Base-by-base conservation (phyloP, 805 yeast genomes). In the Cyberlindnera meyerae region DNA sequence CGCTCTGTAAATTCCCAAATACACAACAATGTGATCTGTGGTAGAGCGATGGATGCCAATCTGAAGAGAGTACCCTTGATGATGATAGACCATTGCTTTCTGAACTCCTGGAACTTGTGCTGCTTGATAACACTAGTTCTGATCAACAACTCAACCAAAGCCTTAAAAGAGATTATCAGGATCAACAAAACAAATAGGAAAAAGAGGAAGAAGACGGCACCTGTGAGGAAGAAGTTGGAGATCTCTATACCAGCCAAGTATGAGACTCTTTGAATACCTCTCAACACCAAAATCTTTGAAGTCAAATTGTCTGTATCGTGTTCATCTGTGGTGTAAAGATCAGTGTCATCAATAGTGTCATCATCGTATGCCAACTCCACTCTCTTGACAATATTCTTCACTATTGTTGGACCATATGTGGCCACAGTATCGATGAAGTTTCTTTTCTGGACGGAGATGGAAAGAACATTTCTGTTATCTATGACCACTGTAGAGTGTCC, bases 251-350 rank as follows among this genome's bases (percentile, higher is more conserved):
- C 74, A 9, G 96, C 85, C 49, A 81, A 62, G 57, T 68, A 93
- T 0, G 96, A 79, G 6, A 90, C 96, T 64, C 98, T 79, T 60
- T 87, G 86, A 43, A 93, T 81, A 48, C 98, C 98, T 56, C 95
- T 76, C 36, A 93, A 65, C 26, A 90, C 79, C 51, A 93, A 68
- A 29, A 87, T 86, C 52, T 81, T 83, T 6, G 82, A 65, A 2
- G 81, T 62, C 32, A 82, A 60, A 27, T 71, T 61, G 27, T 71
- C 65, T 3, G 72, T 58, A 42, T 74, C 74, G 44, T 74, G 74
- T 58, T 90, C 96, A 58, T 81, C 66, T 8, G 81, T 74, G n/a
- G 87, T 77, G 59, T 83, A 84, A 27, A 82, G 51, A 4, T 59
- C 44, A 2, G 71, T 48, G 48, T 74, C 74, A 47, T 71, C 66